Evolutionary conservation across 768 basidiomycete genomes (phyloP), one percentile per base, ranked within the genome.

Genomic region (Rubroboletus satanas): DNA sequence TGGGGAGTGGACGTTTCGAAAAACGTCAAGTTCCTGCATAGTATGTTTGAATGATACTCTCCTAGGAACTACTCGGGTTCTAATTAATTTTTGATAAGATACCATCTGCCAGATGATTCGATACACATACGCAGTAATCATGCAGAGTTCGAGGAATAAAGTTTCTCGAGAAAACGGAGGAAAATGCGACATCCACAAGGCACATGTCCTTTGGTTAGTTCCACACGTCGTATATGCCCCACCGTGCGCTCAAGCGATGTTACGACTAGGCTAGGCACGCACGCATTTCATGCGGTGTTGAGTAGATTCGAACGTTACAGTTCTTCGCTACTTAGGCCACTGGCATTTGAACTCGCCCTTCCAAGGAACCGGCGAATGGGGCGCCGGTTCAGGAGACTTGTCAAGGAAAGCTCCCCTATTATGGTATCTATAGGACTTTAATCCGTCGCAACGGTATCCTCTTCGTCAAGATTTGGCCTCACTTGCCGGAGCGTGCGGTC

Each of bases 261-360:
- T 29, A 29, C 48, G 32, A 32, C 32, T 39, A 95, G 93, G 91
- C 79, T 95, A 23, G 90, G 91, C 39, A 78, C 78, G 44, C 85
- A 87, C 56, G 93, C 93, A 3, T 94, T 95, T 69, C 77, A 83
- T 63, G 72, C 79, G 10, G 77, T 92, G 48, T 67, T 94, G 5
- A 75, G 75, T 14, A 75, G 80, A 56, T 76, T 80, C 7, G 72
- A 79, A 29, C 69, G 69, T 12, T 87, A 87, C 63, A 51, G 70
- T 4, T 56, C 68, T n/a, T 57, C 60, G 10, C 35, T 89, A 4
- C 65, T 89, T 54, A 76, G 69, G 55, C 67, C 69, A 49, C 74
- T 90, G 11, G 72, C 67, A 10, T 75, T 77, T 42, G 81, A 85
- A 53, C 68, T 88, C 42, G 71, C 74, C 7, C 73, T 76, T 9